These are phyloP conservation scores for Suillus lakei DNA, from an alignment of 768 basidiomycete species.

Conservation along the genomic window DNA sequence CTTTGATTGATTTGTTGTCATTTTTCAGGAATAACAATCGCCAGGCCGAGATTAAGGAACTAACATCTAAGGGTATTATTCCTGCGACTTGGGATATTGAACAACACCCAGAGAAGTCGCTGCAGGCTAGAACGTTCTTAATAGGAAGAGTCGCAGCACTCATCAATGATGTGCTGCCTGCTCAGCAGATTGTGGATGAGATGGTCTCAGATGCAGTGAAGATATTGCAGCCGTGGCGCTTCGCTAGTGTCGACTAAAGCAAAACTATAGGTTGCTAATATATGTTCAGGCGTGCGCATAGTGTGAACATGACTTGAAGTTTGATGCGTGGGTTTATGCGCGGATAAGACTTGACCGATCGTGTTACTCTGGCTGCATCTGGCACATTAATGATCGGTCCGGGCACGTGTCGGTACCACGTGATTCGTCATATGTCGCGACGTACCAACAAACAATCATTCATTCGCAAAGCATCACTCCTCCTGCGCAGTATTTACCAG, in stretches of 20 bases:
- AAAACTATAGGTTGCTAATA: slow-evolving; percentile 46
- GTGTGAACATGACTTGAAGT: background rate
- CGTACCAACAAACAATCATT: background rate
- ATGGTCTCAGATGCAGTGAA: slow-evolving; percentile 70
- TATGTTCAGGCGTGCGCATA: background rate
- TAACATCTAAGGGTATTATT: slow-evolving; percentile 83
- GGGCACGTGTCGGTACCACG: background rate
- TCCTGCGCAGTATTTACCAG: background rate
- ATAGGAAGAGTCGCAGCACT: slow-evolving; percentile 84
- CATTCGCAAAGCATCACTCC: background rate
- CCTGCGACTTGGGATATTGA: slow-evolving; percentile 74
- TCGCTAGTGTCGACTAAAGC: slow-evolving; percentile 47
- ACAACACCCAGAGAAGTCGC: slow-evolving; percentile 80
- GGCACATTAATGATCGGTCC: too few species aligned
- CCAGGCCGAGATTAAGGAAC: slow-evolving; percentile 78
- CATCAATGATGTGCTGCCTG: slow-evolving; percentile 78
- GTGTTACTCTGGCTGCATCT: too few species aligned
- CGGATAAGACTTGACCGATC: background rate
- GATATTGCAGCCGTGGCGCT: slow-evolving; percentile 47
- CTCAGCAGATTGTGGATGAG: slow-evolving; percentile 79
- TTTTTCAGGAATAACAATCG: slow-evolving; percentile 72
- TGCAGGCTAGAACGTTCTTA: slow-evolving; percentile 72
- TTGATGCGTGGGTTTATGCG: background rate
- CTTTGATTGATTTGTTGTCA: background rate
- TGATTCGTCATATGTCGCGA: background rate